Evolutionary conservation across 2,329 filamentous ascomycete genomes (phyloP).

Genomic region (Alternaria incomplexa): DNA sequence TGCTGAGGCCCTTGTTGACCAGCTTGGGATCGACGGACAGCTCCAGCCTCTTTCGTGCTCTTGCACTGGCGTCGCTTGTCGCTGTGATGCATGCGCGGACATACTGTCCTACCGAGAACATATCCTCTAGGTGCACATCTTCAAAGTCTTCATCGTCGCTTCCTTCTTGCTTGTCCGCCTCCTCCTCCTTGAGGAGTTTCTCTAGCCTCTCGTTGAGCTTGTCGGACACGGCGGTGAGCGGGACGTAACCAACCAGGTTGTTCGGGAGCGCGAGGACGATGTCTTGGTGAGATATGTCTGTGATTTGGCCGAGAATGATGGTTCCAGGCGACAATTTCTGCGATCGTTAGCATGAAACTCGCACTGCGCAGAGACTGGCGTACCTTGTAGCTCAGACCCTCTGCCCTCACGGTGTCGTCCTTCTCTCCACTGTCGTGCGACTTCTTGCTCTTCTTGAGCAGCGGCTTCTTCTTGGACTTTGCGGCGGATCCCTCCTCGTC

Average conservation of each 20-base stretch:
- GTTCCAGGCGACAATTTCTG: conserved; percentile 85
- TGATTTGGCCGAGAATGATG: conserved; percentile 84
- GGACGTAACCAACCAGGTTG: conserved; percentile 87
- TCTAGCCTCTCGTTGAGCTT: conserved; percentile 78
- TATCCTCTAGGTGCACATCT: conserved; percentile 72
- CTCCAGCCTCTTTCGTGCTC: conserved; percentile 81
- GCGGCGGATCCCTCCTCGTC: conserved; percentile 50
- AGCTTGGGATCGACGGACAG: conserved; percentile 81
- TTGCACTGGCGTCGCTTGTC: conserved; percentile 71
- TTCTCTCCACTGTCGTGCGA: conserved; percentile 52
- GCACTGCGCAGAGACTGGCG: conserved; percentile 23
- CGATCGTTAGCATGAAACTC: conserved; percentile 20
- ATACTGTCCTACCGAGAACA: conserved; percentile 88
- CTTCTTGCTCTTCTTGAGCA: conserved; percentile 52
- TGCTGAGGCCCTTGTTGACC: conserved; percentile 76
- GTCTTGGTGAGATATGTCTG: conserved; percentile 78
- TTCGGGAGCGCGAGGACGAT: conserved; percentile 86
- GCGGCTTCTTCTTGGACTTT: conserved; percentile 62
- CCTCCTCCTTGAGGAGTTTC: conserved; percentile 66
- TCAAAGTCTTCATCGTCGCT: conserved; percentile 56
- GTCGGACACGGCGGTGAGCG: conserved; percentile 90
- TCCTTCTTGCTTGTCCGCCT: conserved; percentile 63
- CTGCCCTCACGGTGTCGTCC: conserved; percentile 68
- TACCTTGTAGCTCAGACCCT: conserved; percentile 90
- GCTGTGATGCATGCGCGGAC: conserved; percentile 83